Evolutionary conservation across 2,329 filamentous ascomycete species (phyloP), one percentile per base, ranked within the genome.

Genomic region (Leptographium wingfieldii): DNA sequence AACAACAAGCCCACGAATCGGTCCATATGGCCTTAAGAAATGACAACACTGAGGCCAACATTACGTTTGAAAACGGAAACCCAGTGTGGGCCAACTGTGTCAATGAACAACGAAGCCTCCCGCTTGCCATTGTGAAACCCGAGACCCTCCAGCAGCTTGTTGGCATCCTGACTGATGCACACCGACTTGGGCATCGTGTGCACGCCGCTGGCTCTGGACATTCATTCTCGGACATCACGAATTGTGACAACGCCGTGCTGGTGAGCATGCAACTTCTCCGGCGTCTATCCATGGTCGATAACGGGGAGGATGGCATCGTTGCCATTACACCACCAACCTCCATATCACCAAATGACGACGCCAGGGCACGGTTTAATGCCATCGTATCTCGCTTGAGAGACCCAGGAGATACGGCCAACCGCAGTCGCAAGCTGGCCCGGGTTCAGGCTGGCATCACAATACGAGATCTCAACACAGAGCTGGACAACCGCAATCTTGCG

Each of bases 191-290:
- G 5, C 62, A 64, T 43, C 64, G 64, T 1, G 65, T 68, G 2
- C 66, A 66, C 2, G 67, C 66, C 6, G 63, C 68, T 3, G 67
- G 67, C 1, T 66, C 66, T 0, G 67, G 67, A n/a, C 67, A 68
- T 56, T 64, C 66, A 3, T 68, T 68, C 9, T 68, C 67, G 1
- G 63, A 68, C 54, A 64, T 68, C 33, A 65, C 66, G 0, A 35
- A 56, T 49, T 59, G 66, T 1, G 61, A 65, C 22, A 53, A 63
- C 31, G 66, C 64, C 10, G 43, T 68, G 7, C 61, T 68, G 11
- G 48, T 68, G 2, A 60, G 64, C 53, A 60, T 67, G 31, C 55
- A 59, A 5, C 59, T 62, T 1, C 60, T 68, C 7, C 62, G 59
- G 4, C 63, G 62, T 10, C 43, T 67, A 3, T 22, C 63, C 19